Base-by-base conservation (phyloP, 2,329 filamentous ascomycete species). In the Lasiodiplodia hormozganensis region DNA sequence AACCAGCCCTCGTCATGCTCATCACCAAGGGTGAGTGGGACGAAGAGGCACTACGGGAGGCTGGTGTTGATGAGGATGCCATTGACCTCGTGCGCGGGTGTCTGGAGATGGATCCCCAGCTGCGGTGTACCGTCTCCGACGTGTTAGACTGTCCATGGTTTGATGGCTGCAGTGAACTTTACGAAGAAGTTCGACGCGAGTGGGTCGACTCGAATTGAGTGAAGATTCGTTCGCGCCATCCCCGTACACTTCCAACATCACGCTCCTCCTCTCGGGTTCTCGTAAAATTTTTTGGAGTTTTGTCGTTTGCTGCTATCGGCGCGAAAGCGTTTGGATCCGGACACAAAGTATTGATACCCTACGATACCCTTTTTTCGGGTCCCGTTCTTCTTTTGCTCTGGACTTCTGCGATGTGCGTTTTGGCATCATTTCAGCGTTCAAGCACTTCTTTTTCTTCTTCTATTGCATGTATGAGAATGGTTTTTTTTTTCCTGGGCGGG, bases 1-100 rank as follows among this genome's bases (percentile, higher is more conserved):
- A 86, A 56, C 85, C 87, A 57, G 86, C 86, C 68, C 83, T 89
- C 4, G 84, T 85, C 67, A 83, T 85, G 70, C 86, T 87, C 72
- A 91, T 91, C 69, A 76, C 86, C 36, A 82, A 81, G 18, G 88
- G 88, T 6, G 84, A 85, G 21, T 91, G 88, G 87, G 82, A 89
- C 68, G 77, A 80, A 12, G 77, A 84, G 16, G 79, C 82, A 14
- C 78, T 90, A 28, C 77, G 85, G 31, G 78, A 80, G 4, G 80
- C 80, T 16, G 76, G 77, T n/a, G 79, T 81, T 0, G 76, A 77
- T 6, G 78, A 82, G 36, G 83, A 85, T 31, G 85, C 84, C 11
- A 78, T 88, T 54, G 85, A 87, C n/a, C 73, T 91, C 28, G 80
- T 91, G 18, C 79, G 81, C 53, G 86, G 87, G 4, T 91, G 89